Evolutionary conservation across 495 filamentous ascomycete species (phyloP).

Genomic region (Cairneyella variabilis): DNA sequence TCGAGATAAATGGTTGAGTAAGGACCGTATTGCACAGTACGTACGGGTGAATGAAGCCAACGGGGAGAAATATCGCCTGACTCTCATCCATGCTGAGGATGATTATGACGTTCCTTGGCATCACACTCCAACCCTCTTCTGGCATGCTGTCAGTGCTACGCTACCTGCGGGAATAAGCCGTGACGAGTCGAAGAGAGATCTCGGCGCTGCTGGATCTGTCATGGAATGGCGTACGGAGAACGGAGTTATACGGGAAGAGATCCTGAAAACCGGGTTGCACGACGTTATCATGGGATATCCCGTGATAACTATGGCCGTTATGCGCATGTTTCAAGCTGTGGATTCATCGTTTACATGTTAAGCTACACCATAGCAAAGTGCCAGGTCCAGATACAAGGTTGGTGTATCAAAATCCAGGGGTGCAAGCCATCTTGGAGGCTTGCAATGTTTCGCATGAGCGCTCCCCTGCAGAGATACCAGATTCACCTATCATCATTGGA

Average conservation of each 20-base stretch:
- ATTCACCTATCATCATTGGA: too few species aligned
- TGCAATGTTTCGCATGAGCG: too few species aligned
- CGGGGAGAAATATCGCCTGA: conserved; percentile 50
- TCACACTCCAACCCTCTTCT: conserved; percentile 53
- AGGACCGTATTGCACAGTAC: conserved; percentile 36
- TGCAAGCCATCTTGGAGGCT: too few species aligned
- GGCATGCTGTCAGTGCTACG: conserved; percentile 47
- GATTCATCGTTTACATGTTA: conserved; percentile 20
- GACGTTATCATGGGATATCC: conserved; percentile 50
- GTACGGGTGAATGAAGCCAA: conserved; percentile 36
- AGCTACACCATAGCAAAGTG: too few species aligned
- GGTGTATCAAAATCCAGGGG: too few species aligned
- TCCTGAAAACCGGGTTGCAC: conserved; percentile 47
- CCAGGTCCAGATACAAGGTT: too few species aligned
- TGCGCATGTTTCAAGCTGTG: conserved; percentile 32
- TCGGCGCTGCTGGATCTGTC: conserved; percentile 43
- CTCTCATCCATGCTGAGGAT: conserved; percentile 70
- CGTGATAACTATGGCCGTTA: conserved; percentile 42
- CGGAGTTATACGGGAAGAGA: conserved; percentile 45
- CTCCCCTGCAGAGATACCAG: too few species aligned
- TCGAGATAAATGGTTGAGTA: conserved; percentile 49
- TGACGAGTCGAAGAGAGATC: conserved; percentile 30
- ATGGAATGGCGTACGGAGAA: conserved; percentile 41
- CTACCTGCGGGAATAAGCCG: conserved; percentile 19
- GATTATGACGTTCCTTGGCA: conserved; percentile 72